Percentiles rank a stretch among this genome's conserved stretches.
Conservation (phyloP, 352 stramenopile genomes). For the Globisporangium spiculum region DNA sequence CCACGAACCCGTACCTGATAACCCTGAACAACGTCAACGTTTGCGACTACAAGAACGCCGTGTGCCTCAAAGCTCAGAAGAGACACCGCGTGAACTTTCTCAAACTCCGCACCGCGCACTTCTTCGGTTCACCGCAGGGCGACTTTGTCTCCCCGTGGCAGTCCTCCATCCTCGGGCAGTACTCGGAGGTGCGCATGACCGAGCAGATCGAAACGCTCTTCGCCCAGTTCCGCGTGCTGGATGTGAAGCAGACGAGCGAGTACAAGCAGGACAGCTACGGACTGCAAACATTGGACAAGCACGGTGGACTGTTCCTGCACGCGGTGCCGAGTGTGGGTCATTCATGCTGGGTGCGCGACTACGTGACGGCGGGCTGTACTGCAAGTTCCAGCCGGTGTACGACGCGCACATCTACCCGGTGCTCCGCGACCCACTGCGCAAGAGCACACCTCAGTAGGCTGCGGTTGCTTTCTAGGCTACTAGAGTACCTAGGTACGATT, state of each 20-base stretch:
- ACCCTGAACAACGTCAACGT: slow-evolving; percentile 17
- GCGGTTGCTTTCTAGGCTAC: background rate
- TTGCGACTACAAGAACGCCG: background rate
- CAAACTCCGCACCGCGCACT: slow-evolving; percentile 20
- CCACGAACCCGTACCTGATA: slow-evolving; percentile 16
- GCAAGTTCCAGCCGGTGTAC: slow-evolving; percentile 37
- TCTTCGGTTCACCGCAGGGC: slow-evolving; percentile 32
- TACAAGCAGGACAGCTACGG: slow-evolving; percentile 39
- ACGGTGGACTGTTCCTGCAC: slow-evolving; percentile 30
- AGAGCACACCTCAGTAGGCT: background rate
- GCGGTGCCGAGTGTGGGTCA: slow-evolving; percentile 24
- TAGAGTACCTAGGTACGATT: background rate
- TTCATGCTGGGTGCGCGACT: slow-evolving; percentile 33
- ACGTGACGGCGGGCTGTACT: slow-evolving; percentile 16
- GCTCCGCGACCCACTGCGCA: slow-evolving; percentile 11
- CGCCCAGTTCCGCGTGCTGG: slow-evolving; percentile 28
- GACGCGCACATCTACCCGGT: slow-evolving; percentile 36
- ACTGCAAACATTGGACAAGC: slow-evolving; percentile 30
- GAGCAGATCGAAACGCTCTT: slow-evolving; percentile 31
- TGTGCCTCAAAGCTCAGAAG: slow-evolving; percentile 8
- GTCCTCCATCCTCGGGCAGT: slow-evolving; percentile 23
- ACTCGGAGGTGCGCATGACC: slow-evolving; percentile 13
- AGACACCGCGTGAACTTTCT: slow-evolving; percentile 25
- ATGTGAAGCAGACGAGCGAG: slow-evolving; percentile 28
- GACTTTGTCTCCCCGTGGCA: slow-evolving; percentile 30